Conservation (phyloP, 768 basidiomycete genomes). For the Suillus brevipes region DNA sequence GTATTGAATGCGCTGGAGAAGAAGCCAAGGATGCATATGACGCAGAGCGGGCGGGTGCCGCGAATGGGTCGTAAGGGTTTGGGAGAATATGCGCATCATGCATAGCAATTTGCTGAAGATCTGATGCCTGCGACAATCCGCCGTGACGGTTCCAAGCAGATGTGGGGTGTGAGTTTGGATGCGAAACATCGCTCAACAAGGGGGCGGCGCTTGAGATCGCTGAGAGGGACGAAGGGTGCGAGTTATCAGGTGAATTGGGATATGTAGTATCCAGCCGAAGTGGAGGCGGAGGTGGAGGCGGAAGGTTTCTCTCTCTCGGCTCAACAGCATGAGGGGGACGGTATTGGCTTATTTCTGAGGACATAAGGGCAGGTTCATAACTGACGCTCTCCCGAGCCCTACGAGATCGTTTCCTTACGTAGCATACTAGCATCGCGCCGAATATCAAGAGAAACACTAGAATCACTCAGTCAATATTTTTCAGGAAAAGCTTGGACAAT, state of each 20-base stretch:
- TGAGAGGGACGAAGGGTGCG: background rate
- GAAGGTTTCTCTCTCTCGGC: background rate
- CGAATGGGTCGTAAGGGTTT: constrained; percentile 14
- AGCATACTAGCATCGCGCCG: constrained; percentile 5
- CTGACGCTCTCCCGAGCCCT: constrained; percentile 1
- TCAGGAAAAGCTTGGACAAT: background rate
- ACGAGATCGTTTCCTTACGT: constrained; percentile 12
- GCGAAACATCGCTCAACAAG: constrained; percentile 4
- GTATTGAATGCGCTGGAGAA: background rate
- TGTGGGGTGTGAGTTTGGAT: background rate
- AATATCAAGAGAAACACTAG: constrained; percentile 10
- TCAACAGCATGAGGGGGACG: constrained; percentile 2
- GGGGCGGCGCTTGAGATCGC: constrained; percentile 4
- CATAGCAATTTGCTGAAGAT: background rate
- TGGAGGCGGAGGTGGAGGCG: constrained; percentile 1
- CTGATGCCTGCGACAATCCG: constrained; percentile 5
- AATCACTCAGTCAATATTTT: background rate
- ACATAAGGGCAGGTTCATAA: background rate
- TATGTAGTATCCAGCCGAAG: background rate
- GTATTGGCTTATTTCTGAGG: constrained; percentile 13
- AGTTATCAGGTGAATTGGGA: background rate
- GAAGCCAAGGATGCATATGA: constrained; percentile 2
- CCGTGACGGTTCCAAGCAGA: constrained; percentile 12
- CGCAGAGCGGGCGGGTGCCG: constrained; percentile 7
- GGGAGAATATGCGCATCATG: constrained; percentile 3